Evolutionary conservation across 768 basidiomycete genomes (phyloP).

Genomic region (Podaxis sp.): DNA sequence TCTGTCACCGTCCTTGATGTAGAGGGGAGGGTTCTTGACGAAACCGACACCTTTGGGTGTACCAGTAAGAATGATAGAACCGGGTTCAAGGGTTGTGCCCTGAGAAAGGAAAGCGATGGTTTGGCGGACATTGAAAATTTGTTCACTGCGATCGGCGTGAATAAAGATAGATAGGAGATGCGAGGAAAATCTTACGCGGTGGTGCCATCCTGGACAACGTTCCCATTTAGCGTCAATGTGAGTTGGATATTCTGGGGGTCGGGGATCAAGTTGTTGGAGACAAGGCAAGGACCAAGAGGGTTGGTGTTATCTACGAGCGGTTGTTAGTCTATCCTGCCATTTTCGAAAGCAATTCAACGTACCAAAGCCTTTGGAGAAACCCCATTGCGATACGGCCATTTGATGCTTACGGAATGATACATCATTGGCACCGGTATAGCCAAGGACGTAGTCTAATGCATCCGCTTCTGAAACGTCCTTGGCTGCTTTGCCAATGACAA

Average conservation of each 20-base stretch:
- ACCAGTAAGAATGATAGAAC: slow-evolving; percentile 79
- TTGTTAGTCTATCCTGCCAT: neutral
- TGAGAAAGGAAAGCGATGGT: slow-evolving; percentile 81
- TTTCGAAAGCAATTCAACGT: slow-evolving; percentile 13
- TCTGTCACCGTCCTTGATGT: slow-evolving; percentile 70
- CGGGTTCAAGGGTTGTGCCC: slow-evolving; percentile 77
- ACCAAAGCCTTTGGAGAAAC: slow-evolving; percentile 87
- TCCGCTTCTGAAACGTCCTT: slow-evolving; percentile 78
- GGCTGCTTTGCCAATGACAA: slow-evolving; percentile 79
- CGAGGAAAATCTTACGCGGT: slow-evolving; percentile 53
- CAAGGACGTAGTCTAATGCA: slow-evolving; percentile 83
- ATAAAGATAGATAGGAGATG: neutral
- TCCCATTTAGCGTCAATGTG: slow-evolving; percentile 62
- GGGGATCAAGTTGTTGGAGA: slow-evolving; percentile 56
- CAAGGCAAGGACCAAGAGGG: slow-evolving; percentile 80
- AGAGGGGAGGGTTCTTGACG: slow-evolving; percentile 63
- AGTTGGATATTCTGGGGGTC: slow-evolving; percentile 65
- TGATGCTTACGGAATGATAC: slow-evolving; percentile 86
- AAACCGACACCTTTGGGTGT: slow-evolving; percentile 84
- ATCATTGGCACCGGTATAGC: slow-evolving; percentile 78
- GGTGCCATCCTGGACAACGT: slow-evolving; percentile 67
- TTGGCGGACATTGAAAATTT: slow-evolving; percentile 76
- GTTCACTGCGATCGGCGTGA: slow-evolving; percentile 42
- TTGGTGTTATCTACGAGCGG: slow-evolving; percentile 50
- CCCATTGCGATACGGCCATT: slow-evolving; percentile 79